phyloP scores from a whole-genome alignment of 306 rosid genomes.

The Pyrus betulifolia region DNA sequence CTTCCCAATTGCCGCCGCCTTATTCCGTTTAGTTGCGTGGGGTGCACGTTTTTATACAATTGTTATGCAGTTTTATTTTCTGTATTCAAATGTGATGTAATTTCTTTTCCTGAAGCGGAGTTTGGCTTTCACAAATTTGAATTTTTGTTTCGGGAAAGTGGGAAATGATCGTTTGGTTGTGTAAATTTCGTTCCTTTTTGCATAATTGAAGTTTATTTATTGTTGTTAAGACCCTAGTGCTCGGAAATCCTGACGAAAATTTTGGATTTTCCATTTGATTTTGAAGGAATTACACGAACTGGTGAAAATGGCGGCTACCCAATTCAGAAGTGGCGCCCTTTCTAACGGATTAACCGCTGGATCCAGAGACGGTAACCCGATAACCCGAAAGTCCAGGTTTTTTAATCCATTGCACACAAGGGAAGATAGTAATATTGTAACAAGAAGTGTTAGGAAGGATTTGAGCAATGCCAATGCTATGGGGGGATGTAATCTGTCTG shows the following conservation, averaged over 20 bases:
- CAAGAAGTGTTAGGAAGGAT: constrained; percentile 12
- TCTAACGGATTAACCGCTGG: constrained; percentile 13
- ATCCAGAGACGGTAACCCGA: constrained; percentile 4
- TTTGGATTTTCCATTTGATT: neutral
- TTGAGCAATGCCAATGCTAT: constrained; percentile 16
- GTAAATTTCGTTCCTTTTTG: neutral
- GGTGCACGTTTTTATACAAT: neutral
- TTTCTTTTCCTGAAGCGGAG: neutral
- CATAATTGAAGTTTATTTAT: neutral
- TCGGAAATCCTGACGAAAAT: neutral
- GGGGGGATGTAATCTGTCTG: constrained; percentile 13
- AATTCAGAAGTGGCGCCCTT: constrained; percentile 15
- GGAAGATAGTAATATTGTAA: constrained; percentile 1
- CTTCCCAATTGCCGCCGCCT: neutral
- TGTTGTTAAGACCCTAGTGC: neutral
- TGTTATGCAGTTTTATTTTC: neutral
- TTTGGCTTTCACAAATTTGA: neutral
- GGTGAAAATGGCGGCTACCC: constrained; percentile 26
- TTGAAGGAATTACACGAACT: neutral
- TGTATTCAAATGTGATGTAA: neutral
- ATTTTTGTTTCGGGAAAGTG: neutral
- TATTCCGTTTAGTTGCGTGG: neutral
- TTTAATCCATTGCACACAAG: constrained; percentile 1
- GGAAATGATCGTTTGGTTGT: neutral
- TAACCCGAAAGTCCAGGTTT: neutral